Evolutionary conservation across 192 early-diverging fungal species (phyloP).

Genomic region (Coemansia sp.): DNA sequence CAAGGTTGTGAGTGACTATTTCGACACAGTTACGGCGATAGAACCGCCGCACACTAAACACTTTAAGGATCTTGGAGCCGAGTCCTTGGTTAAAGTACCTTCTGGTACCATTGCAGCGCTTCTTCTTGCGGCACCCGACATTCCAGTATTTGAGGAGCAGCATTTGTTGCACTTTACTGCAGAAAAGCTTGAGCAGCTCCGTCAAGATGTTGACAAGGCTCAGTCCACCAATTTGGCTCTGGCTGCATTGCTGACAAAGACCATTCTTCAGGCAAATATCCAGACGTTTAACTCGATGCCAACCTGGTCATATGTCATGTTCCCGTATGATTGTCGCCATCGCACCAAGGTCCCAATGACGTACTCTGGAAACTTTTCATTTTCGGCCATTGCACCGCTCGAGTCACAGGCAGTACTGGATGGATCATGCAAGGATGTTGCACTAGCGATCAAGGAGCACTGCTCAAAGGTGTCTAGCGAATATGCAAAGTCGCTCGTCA

Average conservation of each 20-base stretch:
- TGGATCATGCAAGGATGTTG: slow-evolving; percentile 24
- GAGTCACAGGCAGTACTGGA: slow-evolving; percentile 1
- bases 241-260: slow-evolving; percentile 24
- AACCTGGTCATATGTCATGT: slow-evolving; percentile 24
- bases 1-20: slow-evolving; percentile 21
- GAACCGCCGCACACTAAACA: slow-evolving; percentile 37
- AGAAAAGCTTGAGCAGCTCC: slow-evolving; percentile 30
- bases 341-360: slow-evolving; percentile 25
- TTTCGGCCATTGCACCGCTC: slow-evolving; percentile 27
- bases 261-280: slow-evolving; percentile 26
- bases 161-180: slow-evolving; percentile 41
- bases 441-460: slow-evolving; percentile 28
- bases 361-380: slow-evolving; percentile 39
- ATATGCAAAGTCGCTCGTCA: slow-evolving; percentile 31
- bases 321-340: slow-evolving; percentile 38
- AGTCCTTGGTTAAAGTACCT: background rate
- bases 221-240: slow-evolving; percentile 27
- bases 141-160: slow-evolving; percentile 22
- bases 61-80: slow-evolving; percentile 19
- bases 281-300: slow-evolving; percentile 17
- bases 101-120: slow-evolving; percentile 27
- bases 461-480: slow-evolving; percentile 19
- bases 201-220: slow-evolving; percentile 27
- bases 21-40: slow-evolving; percentile 19
- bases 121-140: slow-evolving; percentile 37